These are phyloP conservation scores for Boletus sp. DNA, from an alignment of 1,284 basidiomycete genomes.

Conservation along the genomic window DNA sequence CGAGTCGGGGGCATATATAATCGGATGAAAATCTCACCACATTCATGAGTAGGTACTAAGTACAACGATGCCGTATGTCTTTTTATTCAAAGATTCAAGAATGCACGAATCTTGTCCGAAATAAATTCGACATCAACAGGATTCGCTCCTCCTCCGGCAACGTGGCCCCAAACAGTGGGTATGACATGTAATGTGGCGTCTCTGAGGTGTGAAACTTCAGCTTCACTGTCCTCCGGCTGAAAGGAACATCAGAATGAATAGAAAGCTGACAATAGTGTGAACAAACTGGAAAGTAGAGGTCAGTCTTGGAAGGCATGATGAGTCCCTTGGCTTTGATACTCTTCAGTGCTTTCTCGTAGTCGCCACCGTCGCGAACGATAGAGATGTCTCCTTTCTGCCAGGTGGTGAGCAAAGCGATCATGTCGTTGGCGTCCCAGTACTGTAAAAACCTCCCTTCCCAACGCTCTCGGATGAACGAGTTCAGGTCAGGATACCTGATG, in stretches of 20 bases:
- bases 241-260: constrained; percentile 6
- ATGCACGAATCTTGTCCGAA: constrained; percentile 31
- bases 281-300: constrained; percentile 42
- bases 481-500: constrained; percentile 37
- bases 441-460: constrained; percentile 43
- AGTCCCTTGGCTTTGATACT: constrained; percentile 37
- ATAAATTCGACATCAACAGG: constrained; percentile 34
- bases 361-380: constrained; percentile 33
- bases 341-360: constrained; percentile 36
- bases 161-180: constrained; percentile 38
- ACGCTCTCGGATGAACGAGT: constrained; percentile 39
- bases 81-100: constrained; percentile 20
- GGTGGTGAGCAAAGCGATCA: constrained; percentile 43
- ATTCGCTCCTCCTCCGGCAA: constrained; percentile 38
- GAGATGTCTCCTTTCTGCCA: constrained; percentile 48
- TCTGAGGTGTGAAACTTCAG: constrained; percentile 33
- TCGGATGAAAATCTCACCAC: background rate
- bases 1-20: too few relatives aligned
- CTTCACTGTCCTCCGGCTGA: constrained; percentile 38
- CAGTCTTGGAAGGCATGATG: constrained; percentile 41
- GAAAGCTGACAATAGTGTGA: background rate
- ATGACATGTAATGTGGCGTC: constrained; percentile 37
- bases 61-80: background rate
- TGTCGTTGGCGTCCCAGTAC: constrained; percentile 47
- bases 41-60: background rate